Conservation (phyloP, 805 yeast genomes). For the Wickerhamomyces strasburgensis region DNA sequence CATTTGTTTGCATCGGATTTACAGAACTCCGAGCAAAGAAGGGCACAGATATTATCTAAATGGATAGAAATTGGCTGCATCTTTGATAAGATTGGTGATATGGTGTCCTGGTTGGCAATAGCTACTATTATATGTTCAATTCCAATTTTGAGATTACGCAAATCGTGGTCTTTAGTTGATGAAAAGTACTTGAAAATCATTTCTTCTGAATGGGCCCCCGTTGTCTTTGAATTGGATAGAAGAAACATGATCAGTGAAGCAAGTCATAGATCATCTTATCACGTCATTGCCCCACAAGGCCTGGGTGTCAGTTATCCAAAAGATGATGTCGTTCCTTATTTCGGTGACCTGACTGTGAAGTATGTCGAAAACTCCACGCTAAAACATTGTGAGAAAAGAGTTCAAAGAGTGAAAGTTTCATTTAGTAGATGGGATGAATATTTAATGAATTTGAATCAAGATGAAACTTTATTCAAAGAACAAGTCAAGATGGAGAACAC, state of each 20-base stretch:
- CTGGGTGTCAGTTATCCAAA: constrained; percentile 74
- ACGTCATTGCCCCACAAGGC: constrained; percentile 83
- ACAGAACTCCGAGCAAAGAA: constrained; percentile 30
- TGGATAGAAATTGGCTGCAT: constrained; percentile 84
- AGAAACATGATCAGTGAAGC: constrained; percentile 57
- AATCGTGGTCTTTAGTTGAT: constrained; percentile 72
- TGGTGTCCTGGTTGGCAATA: constrained; percentile 92
- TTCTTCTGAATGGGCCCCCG: constrained; percentile 87
- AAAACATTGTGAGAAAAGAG: constrained; percentile 56
- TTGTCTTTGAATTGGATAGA: constrained; percentile 81
- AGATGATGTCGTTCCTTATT: constrained; percentile 78
- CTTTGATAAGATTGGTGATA: constrained; percentile 78
- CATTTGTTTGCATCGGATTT: constrained; percentile 52
- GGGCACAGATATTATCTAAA: constrained; percentile 65
- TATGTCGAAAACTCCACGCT: constrained; percentile 33
- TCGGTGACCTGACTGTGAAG: constrained; percentile 73
- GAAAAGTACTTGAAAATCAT: constrained; percentile 53
- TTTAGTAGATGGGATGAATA: constrained; percentile 82
- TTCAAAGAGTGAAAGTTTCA: constrained; percentile 65
- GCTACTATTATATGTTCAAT: constrained; percentile 78
- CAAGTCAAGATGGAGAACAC: constrained; percentile 21
- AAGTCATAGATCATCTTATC: constrained; percentile 54
- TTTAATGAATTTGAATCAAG: constrained; percentile 43
- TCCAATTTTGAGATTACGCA: constrained; percentile 68
- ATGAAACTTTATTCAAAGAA: constrained; percentile 25